These are phyloP conservation scores for Clonostachys byssicola DNA, from an alignment of 2,329 filamentous ascomycete species.

Conservation along the genomic window DNA sequence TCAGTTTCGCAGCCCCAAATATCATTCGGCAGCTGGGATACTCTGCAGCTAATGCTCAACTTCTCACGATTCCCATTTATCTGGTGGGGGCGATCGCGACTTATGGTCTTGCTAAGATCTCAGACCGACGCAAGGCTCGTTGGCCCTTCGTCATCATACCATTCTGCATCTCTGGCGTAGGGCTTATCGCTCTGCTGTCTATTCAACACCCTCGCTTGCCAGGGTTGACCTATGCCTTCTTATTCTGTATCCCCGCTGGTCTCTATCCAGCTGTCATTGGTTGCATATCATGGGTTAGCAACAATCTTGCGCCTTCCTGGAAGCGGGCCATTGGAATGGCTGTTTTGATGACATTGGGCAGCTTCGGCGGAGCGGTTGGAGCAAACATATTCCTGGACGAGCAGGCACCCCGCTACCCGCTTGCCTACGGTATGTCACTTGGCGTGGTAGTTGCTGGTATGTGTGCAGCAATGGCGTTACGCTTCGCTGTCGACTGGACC, in stretches of 20 bases:
- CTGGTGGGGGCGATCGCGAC: constrained; percentile 2
- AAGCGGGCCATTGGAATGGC: constrained; percentile 8
- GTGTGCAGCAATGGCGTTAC: not conserved
- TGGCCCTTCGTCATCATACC: constrained; percentile 6
- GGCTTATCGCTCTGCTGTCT: constrained; percentile 4
- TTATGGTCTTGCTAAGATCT: constrained; percentile 1
- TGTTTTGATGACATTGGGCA: constrained; percentile 6
- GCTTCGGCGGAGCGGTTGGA: constrained; percentile 2
- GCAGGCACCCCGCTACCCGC: constrained; percentile 4
- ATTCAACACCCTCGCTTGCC: constrained; percentile 10
- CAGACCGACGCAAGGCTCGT: constrained; percentile 3
- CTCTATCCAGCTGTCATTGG: constrained; percentile 19
- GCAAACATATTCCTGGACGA: constrained; percentile 5
- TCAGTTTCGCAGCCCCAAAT: constrained; percentile 2
- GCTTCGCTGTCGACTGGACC: not conserved
- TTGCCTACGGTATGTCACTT: constrained; percentile 3
- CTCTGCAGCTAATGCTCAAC: constrained; percentile 4
- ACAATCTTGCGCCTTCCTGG: constrained; percentile 8
- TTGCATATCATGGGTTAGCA: constrained; percentile 5
- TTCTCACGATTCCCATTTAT: constrained; percentile 8
- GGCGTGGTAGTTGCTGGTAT: constrained; percentile 2
- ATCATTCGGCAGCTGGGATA: constrained; percentile 4
- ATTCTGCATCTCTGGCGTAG: constrained; percentile 3
- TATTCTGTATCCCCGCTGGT: constrained; percentile 13
- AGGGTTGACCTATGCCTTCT: constrained; percentile 16